Base-by-base conservation (phyloP, 495 filamentous ascomycete genomes). In the Copromyces sp. region DNA sequence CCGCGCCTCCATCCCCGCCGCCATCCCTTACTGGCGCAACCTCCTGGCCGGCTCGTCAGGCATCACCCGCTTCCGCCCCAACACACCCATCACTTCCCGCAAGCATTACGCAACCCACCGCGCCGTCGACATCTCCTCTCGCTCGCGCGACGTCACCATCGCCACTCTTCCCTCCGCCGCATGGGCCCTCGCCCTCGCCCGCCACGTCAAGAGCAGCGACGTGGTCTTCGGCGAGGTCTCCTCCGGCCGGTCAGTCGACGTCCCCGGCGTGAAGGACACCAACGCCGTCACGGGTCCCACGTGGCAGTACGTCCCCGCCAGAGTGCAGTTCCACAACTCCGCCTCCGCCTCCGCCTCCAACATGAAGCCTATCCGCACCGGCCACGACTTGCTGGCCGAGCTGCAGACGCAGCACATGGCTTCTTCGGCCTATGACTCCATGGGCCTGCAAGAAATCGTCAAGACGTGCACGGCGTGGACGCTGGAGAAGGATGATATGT, bases 141-240 rank as follows among this genome's bases (percentile, higher is more conserved):
- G 83, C 0, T 74, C 81, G 2, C 79, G 77, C 47, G 85, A 87
- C 68, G 83, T 88, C 38, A 92, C 90, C 0, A 82, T 86, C 0
- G 87, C 87, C 7, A 87, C 82, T 12, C 75, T 90, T 0, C 86
- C 87, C 5, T 89, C 87, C 0, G 88, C 89, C 0, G 87, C 89
- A 1, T 92, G 90, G 90, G 87, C 89, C 0, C 65, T 90, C 0
- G 78, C 86, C 2, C 83, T 92, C 5, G 85, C 89, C 14, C 86
- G 85, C 9, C 84, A 82, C 9, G 81, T 88, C 71, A 0, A 81
- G 75, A 2, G 40, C 72, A 0, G 12, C 0, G 90, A 92, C 72
- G 82, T 92, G 5, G 81, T 86, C 3, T 92, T 92, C 73, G 90
- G 89, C 45, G 80, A 85, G 68, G 87, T 91, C 5, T 86, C 86